These are phyloP conservation scores for Neopestalotiopsis clavispora DNA, from an alignment of 2,329 filamentous ascomycete species.

Conservation along the genomic window DNA sequence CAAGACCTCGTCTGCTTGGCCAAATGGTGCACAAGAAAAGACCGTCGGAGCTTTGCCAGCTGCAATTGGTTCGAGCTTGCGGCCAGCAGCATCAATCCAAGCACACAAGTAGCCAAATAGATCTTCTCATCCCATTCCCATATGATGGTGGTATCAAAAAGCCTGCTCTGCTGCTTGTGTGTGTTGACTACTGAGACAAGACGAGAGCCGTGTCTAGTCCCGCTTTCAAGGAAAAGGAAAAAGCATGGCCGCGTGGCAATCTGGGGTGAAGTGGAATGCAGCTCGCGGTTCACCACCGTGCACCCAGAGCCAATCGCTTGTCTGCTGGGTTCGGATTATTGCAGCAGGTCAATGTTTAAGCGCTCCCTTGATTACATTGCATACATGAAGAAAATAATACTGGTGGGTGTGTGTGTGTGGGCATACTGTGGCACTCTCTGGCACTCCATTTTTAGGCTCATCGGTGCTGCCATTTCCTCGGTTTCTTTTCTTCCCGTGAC, in stretches of 20 bases:
- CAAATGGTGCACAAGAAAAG: neutral
- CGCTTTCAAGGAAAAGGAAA: neutral
- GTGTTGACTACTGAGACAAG: neutral
- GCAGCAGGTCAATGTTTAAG: neutral
- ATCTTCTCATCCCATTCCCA: neutral
- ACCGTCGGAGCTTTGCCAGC: neutral
- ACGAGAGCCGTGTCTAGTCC: neutral
- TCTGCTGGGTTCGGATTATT: neutral
- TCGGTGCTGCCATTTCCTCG: neutral
- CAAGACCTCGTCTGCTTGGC: neutral
- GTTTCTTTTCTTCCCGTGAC: neutral
- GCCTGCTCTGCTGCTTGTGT: neutral
- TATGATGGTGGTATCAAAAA: neutral
- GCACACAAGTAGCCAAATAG: neutral
- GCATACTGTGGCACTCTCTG: too few species aligned
- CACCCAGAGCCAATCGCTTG: conserved; percentile 10
- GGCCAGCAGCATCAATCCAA: neutral
- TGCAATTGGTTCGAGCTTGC: neutral
- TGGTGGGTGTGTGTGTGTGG: neutral
- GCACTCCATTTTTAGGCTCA: neutral
- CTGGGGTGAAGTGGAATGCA: neutral
- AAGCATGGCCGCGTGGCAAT: conserved; percentile 8
- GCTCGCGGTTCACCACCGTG: conserved; percentile 5
- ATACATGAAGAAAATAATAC: neutral
- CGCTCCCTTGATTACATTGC: conserved; percentile 9